A percentile compares a stretch with the other conserved stretches of the same genome.
phyloP scores from a whole-genome alignment of 2,329 filamentous ascomycete genomes.

The Acrocalymma vagum region DNA sequence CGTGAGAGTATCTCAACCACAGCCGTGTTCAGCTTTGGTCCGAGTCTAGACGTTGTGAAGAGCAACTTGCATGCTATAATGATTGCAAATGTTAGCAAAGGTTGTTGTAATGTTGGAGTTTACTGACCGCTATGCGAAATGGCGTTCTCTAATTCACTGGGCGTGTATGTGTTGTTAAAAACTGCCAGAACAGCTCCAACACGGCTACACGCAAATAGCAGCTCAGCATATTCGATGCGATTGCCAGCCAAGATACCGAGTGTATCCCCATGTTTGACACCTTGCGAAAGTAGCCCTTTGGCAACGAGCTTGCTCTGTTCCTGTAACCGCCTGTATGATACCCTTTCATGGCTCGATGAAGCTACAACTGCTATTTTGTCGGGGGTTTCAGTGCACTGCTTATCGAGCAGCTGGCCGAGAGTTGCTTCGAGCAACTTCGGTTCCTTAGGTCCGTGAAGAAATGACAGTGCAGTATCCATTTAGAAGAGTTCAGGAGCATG shows the following conservation, averaged over 20 bases:
- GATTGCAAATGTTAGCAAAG: neutral
- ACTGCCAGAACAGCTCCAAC: slow-evolving; percentile 67
- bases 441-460: slow-evolving; percentile 5
- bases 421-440: slow-evolving; percentile 4
- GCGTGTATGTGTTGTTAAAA: slow-evolving; percentile 81
- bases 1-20: slow-evolving; percentile 63
- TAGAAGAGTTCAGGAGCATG: too few species aligned
- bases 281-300: slow-evolving; percentile 65
- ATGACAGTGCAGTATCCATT: neutral
- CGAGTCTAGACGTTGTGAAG: slow-evolving; percentile 74
- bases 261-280: slow-evolving; percentile 71
- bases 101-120: neutral
- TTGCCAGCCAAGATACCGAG: slow-evolving; percentile 76
- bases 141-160: slow-evolving; percentile 73
- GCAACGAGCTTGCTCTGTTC: slow-evolving; percentile 19
- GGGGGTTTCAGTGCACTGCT: slow-evolving; percentile 2
- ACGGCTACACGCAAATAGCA: slow-evolving; percentile 73
- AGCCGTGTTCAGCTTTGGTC: slow-evolving; percentile 66
- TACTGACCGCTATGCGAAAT: slow-evolving; percentile 70
- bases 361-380: slow-evolving; percentile 7
- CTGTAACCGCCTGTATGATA: slow-evolving; percentile 2
- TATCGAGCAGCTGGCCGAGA: slow-evolving; percentile 1
- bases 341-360: slow-evolving; percentile 6
- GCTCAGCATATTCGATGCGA: slow-evolving; percentile 63
- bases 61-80: slow-evolving; percentile 72